phyloP scores from a whole-genome alignment of 345 rosid genomes.

The Arabis hirsuta region DNA sequence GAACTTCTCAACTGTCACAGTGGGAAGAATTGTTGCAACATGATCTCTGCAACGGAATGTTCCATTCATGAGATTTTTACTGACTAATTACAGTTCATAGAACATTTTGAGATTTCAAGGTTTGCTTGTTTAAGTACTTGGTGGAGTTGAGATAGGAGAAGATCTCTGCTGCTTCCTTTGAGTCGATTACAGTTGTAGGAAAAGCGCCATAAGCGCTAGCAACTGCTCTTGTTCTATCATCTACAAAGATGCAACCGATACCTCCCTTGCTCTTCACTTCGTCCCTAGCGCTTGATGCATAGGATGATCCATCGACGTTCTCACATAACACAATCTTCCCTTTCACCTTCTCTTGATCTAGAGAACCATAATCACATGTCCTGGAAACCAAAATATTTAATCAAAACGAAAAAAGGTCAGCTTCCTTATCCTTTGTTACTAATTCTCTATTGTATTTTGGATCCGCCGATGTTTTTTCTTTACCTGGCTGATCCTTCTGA shows the following conservation, averaged over 20 bases:
- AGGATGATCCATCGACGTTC: conserved; percentile 34
- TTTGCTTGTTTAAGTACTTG: conserved; percentile 44
- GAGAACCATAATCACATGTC: conserved; percentile 51
- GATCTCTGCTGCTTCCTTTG: conserved; percentile 57
- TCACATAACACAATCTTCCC: conserved; percentile 81
- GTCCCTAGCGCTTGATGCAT: conserved; percentile 34
- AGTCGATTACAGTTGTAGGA: conserved; percentile 56
- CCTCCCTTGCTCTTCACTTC: conserved; percentile 63
- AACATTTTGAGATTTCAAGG: conserved; percentile 1
- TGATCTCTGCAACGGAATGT: conserved; percentile 53
- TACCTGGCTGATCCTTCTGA: conserved; percentile 61
- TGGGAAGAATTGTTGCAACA: conserved; percentile 69
- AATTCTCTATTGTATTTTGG: not conserved
- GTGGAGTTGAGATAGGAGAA: conserved; percentile 71
- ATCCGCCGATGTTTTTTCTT: not conserved
- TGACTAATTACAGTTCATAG: not conserved
- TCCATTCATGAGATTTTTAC: not conserved
- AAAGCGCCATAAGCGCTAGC: conserved; percentile 54
- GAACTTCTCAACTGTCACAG: conserved; percentile 51
- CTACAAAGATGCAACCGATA: conserved; percentile 55
- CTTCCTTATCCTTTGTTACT: not conserved
- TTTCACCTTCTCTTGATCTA: conserved; percentile 53
- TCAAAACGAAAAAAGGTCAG: not conserved
- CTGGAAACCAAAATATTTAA: conserved; percentile 41
- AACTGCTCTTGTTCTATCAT: conserved; percentile 52